Percentiles rank a stretch among this genome's conserved stretches.
Evolutionary conservation across 1,284 basidiomycete genomes (phyloP).

Genomic region (Xerocomus minutiporus): DNA sequence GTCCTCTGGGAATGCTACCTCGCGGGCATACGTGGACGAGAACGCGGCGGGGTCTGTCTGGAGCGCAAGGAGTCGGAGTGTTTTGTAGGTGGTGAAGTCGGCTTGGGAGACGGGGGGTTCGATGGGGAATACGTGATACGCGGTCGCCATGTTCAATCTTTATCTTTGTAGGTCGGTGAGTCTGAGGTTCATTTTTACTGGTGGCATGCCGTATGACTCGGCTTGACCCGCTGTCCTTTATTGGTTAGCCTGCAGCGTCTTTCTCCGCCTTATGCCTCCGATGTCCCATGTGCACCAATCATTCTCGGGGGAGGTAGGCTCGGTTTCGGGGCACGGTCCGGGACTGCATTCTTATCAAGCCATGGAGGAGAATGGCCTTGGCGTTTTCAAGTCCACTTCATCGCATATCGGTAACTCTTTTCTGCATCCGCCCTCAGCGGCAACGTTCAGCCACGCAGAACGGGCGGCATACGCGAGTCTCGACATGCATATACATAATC

Average conservation of each 20-base stretch:
- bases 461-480: too few relatives aligned
- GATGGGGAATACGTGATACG: slow-evolving; percentile 18
- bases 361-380: too few relatives aligned
- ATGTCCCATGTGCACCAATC: too few relatives aligned
- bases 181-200: not conserved
- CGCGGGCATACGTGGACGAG: slow-evolving; percentile 32
- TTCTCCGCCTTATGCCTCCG: too few relatives aligned
- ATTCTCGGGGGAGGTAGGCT: not conserved
- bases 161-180: not conserved
- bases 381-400: too few relatives aligned
- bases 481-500: too few relatives aligned
- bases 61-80: slow-evolving; percentile 34
- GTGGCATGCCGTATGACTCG: not conserved
- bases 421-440: too few relatives aligned
- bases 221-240: not conserved
- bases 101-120: slow-evolving; percentile 9
- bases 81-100: slow-evolving; percentile 26
- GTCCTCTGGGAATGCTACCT: slow-evolving; percentile 29
- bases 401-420: too few relatives aligned
- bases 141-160: not conserved
- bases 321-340: not conserved
- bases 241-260: too few relatives aligned
- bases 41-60: slow-evolving; percentile 35
- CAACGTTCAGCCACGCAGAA: too few relatives aligned
- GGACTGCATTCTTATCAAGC: too few relatives aligned